Evolutionary conservation across 2,329 filamentous ascomycete species (phyloP).

Genomic region (Trichoderma oligosporum): DNA sequence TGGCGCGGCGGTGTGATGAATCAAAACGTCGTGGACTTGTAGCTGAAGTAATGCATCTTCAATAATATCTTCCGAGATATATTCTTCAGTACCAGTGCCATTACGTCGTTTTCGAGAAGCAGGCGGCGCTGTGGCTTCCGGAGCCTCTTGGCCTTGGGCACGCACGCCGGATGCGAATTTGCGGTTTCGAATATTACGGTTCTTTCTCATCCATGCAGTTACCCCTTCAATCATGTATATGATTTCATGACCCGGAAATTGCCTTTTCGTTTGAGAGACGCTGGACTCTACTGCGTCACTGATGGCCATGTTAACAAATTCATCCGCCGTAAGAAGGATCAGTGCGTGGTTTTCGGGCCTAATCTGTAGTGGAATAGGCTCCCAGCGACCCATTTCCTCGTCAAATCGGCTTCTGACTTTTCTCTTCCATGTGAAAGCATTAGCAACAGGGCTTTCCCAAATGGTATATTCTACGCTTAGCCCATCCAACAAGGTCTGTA

Average conservation of each 20-base stretch:
- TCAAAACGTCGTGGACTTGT: constrained; percentile 64
- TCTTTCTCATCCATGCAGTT: constrained; percentile 62
- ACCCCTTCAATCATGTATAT: constrained; percentile 74
- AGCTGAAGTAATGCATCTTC: constrained; percentile 68
- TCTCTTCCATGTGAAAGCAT: constrained; percentile 64
- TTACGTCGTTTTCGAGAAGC: constrained; percentile 37
- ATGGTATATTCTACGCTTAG: constrained; percentile 46
- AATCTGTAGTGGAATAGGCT: constrained; percentile 53
- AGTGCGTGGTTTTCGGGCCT: constrained; percentile 59
- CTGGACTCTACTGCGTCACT: constrained; percentile 55
- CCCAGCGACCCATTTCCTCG: constrained; percentile 59
- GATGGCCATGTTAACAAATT: constrained; percentile 61
- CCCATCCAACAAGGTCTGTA: constrained; percentile 48
- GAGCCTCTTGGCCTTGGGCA: constrained; percentile 31
- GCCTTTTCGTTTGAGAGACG: constrained; percentile 50
- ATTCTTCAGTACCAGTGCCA: constrained; percentile 38
- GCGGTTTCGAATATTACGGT: constrained; percentile 62
- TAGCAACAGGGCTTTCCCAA: constrained; percentile 45
- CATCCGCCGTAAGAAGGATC: constrained; percentile 57
- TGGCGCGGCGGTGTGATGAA: constrained; percentile 62
- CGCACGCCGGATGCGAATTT: constrained; percentile 65
- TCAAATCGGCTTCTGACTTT: constrained; percentile 63
- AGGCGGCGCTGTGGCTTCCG: constrained; percentile 23
- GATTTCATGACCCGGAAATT: constrained; percentile 51
- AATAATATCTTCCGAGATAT: constrained; percentile 63